Percentiles rank a stretch among this genome's conserved stretches.
Evolutionary conservation across 2,329 filamentous ascomycete species (phyloP).

Genomic region (Aspergillus thermomutatus): DNA sequence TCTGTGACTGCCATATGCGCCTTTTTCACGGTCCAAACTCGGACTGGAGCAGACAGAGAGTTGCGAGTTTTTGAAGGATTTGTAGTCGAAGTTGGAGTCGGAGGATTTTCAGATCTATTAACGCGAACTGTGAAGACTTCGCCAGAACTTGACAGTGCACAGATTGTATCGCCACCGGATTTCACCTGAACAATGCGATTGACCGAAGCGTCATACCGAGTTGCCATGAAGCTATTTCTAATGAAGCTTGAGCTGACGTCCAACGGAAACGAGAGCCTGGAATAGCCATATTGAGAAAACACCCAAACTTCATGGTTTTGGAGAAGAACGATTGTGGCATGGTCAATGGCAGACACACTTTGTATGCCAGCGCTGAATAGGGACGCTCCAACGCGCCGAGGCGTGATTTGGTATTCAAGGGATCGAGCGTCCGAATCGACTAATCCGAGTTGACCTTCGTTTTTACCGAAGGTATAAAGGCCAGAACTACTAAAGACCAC

Average conservation of each 20-base stretch:
- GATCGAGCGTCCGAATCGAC: constrained; percentile 94
- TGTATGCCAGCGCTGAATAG: constrained; percentile 69
- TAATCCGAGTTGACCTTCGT: constrained; percentile 86
- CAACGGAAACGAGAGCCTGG: constrained; percentile 79
- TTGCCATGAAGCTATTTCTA: constrained; percentile 61
- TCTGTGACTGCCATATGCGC: constrained; percentile 80
- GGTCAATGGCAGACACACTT: constrained; percentile 83
- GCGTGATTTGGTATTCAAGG: constrained; percentile 75
- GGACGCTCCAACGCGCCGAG: constrained; percentile 83
- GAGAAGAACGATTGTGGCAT: constrained; percentile 79
- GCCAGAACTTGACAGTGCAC: constrained; percentile 76
- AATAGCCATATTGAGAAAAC: constrained; percentile 93
- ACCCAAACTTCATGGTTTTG: constrained; percentile 88
- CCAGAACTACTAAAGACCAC: constrained; percentile 79
- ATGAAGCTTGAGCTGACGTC: constrained; percentile 69
- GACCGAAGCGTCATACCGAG: constrained; percentile 60
- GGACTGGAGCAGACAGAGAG: constrained; percentile 71
- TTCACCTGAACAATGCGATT: constrained; percentile 73
- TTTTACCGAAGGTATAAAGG: constrained; percentile 92
- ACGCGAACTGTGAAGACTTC: constrained; percentile 85
- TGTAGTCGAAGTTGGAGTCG: constrained; percentile 71
- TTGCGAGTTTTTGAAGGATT: constrained; percentile 88
- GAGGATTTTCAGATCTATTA: constrained; percentile 62
- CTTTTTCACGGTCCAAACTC: constrained; percentile 86
- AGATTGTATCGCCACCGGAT: constrained; percentile 86